Base-by-base conservation (phyloP, 257 asterid genomes). In the Thymus quinquecostatus region DNA sequence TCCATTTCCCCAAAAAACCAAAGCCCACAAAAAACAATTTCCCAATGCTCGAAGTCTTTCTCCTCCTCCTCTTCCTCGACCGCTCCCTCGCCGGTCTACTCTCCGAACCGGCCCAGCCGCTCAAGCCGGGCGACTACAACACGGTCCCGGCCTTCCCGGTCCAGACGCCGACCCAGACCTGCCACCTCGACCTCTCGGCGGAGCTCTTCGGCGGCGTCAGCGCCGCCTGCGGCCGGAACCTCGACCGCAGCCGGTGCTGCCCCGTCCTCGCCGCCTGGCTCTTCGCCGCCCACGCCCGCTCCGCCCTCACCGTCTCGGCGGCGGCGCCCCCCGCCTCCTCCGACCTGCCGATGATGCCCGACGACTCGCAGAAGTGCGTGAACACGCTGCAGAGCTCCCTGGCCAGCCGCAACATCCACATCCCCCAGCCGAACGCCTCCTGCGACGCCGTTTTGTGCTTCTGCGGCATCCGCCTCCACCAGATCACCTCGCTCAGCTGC, bases 181-280 rank as follows among this genome's bases (percentile, higher is more conserved):
- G 99, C 86, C 83, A 78, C 47, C 85, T 92, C 8, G 97, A 94
- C 84, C 75, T 92, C 1, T 89, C 99, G 1, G 92, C 81, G 10
- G 97, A 94, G 88, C 84, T 94, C 11, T 89, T 91, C 80, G 97
- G 99, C 76, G 99, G 97, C 50, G 97, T 94, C 10, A 69, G 83
- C 50, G 92, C 95, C 29, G 99, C 99, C 2, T 88, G 99, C 74
- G 89, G 92, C 51, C 81, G 75, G n/a, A 86, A 83, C 81, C 87
- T 94, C 3, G 97, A 94, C 87, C 84, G 99, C 11, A 85, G 96
- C 87, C 89, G 98, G 1, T 94, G 99, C 78, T 94, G 99, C 67
- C 99, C 99, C 5, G 99, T 94, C 0, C 89, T 94, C 13, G 97
- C 97, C 0, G 97, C 99, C 2, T 94, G 99, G 99, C 89, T 94